Evolutionary conservation across 257 asterid species (phyloP), one percentile per base, ranked within the genome.

Genomic region (Nemophila menziesii): DNA sequence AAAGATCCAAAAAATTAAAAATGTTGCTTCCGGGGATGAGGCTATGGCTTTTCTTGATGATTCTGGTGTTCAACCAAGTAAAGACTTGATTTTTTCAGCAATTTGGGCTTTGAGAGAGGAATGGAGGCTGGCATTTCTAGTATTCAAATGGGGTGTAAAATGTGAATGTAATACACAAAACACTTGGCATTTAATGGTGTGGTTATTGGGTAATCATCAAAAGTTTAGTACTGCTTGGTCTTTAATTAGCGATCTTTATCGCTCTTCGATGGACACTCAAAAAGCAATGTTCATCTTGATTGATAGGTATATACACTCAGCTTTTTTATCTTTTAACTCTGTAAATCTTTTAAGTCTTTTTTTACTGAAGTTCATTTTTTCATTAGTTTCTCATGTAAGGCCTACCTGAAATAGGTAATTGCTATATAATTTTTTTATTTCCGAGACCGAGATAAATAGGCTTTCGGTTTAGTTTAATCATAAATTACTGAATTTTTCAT

Each of bases 171-270:
- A 68, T 39, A 64, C 5, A 1, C 80, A 80, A 46, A 78, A 61
- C 58, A 70, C 60, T 21, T 61, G 90, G 85, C 70, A 82, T 65
- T 69, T 80, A 80, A 70, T 80, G 77, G 66, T 79, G 54, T 84
- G 95, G 98, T 52, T 89, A 18, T 54, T 89, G 71, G 95, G 94
- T 21, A 80, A 80, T 50, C 90, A 78, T 54, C 51, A 48, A 26
- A 89, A 84, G 72, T 89, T 84, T 71, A 67, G 90, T 46, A 81
- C 84, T 57, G 95, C 94, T 39, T 89, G 95, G 98, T 67, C 93
- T 46, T 51, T 89, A 29, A 70, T 84, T 59, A 75, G 67, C 16
- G 92, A 72, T 55, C 72, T 78, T 43, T 56, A 60, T 51, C 67
- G 52, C 20, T 53, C 39, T 42, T 78, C 90, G 0, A 55, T 50